Evolutionary conservation across 306 rosid genomes (phyloP).

Genomic region (Trifolium subterraneum): DNA sequence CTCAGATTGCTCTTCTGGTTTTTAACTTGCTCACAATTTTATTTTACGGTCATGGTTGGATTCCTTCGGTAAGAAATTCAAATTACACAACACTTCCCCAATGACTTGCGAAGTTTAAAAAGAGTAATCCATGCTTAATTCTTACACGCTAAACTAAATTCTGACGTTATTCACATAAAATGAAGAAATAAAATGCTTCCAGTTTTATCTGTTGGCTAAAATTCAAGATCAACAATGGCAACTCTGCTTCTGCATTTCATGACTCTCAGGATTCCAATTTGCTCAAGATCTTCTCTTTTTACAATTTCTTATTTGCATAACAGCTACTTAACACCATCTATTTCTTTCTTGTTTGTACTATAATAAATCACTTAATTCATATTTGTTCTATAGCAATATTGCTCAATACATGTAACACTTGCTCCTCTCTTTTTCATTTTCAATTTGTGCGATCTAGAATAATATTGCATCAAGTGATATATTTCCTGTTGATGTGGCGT

Average conservation of each 20-base stretch:
- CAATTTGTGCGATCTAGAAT: conserved; percentile 5
- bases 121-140: not conserved
- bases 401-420: conserved; percentile 9
- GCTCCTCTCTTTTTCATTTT: not conserved
- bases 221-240: not conserved
- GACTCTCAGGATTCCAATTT: not conserved
- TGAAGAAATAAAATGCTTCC: not conserved
- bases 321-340: conserved; percentile 3
- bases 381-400: not conserved
- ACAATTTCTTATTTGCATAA: conserved; percentile 16
- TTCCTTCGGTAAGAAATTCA: not conserved
- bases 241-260: conserved; percentile 16
- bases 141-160: not conserved
- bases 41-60: not conserved
- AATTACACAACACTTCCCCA: not conserved
- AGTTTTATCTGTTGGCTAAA: not conserved
- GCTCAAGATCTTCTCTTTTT: conserved; percentile 7
- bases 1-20: not conserved
- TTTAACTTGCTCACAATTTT: not conserved
- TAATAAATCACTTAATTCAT: conserved; percentile 1
- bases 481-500: conserved; percentile 15
- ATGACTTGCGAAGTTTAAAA: conserved; percentile 1
- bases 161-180: not conserved
- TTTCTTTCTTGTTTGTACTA: conserved; percentile 27
- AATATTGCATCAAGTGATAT: conserved; percentile 20